phyloP scores from a whole-genome alignment of 129 eudicot species.

The Tagetes erecta region DNA sequence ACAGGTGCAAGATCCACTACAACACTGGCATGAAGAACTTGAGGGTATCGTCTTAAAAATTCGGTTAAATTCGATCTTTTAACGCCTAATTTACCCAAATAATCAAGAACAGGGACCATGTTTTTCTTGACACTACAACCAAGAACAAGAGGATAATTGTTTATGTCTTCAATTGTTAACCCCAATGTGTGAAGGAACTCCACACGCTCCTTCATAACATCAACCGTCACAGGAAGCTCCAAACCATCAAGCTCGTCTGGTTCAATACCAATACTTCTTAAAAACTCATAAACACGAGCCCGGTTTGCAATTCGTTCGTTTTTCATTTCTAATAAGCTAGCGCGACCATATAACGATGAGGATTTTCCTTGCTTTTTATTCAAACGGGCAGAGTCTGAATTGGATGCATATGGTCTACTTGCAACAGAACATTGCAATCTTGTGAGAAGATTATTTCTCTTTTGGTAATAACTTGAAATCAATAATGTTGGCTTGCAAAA shows the following conservation, averaged over 20 bases:
- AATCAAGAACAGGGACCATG: conserved; percentile 96
- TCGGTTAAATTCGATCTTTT: conserved; percentile 63
- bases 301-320: conserved; percentile 73
- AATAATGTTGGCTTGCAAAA: conserved; percentile 39
- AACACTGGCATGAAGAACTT: conserved; percentile 94
- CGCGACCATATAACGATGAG: conserved; percentile 69
- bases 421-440: conserved; percentile 55
- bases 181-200: conserved; percentile 91
- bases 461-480: conserved; percentile 38
- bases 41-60: conserved; percentile 81
- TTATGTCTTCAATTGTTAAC: conserved; percentile 84
- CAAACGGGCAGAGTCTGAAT: conserved; percentile 35
- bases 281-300: conserved; percentile 77
- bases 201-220: conserved; percentile 90
- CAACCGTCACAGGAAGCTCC: conserved; percentile 95
- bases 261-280: conserved; percentile 64
- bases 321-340: conserved; percentile 81
- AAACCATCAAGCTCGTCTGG: conserved; percentile 94
- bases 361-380: conserved; percentile 41
- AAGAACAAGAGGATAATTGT: conserved; percentile 90
- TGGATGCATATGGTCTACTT: conserved; percentile 47
- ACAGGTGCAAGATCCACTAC: conserved; percentile 94
- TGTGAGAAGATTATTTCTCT: conserved; percentile 37
- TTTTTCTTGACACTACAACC: conserved; percentile 99
- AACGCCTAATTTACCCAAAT: conserved; percentile 80